Base-by-base conservation (phyloP, 805 yeast genomes). In the Candida namnaoensis region DNA sequence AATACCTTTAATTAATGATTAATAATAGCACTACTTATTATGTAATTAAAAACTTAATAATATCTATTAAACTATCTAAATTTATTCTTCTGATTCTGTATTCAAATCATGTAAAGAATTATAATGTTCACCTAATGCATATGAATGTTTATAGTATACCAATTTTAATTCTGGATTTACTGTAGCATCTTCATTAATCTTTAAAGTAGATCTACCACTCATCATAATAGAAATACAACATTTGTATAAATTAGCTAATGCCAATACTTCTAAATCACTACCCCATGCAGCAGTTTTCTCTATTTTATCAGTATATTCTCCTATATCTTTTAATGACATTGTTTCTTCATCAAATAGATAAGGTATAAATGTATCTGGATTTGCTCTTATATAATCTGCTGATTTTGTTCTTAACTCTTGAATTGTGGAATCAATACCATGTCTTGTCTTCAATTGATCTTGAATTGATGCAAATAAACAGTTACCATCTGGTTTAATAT, bases 71-170 rank as follows among this genome's bases (percentile, higher is more conserved):
- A 26, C 19, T 26, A 10, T n/a, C 19, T 24, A 11, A 8, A 7
- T 33, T 23, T 24, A n/a, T n/a, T 38, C 3, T 12, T 6, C 33
- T 5, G 33, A 27, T 27, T 27, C 28, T 27, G 9, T 27, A 9
- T 7, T 7, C 9, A 27, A 6, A 60, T 78, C 82, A 41, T 69
- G 80, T 9, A 82, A 56, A 2, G 96, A 87, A 58, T 91, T 91
- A 62, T 91, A 91, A 64, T 91, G 99, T 63, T 90, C 98, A 26
- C 99, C 99, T 24, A 91, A 71, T 0, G 96, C 93, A 58, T 78
- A 91, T 13, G 78, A 75, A 56, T 88, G 93, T 59, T 81, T 83
- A 60, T 86, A 91, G 56, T 80, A 91, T 0, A 87, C 95, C 44
- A 91, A 56, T 47, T 76, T 76, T 50, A 91, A 64, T 50, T 69